phyloP scores from a whole-genome alignment of 202 grass and related monocot species.

The Eragrostis tef region DNA sequence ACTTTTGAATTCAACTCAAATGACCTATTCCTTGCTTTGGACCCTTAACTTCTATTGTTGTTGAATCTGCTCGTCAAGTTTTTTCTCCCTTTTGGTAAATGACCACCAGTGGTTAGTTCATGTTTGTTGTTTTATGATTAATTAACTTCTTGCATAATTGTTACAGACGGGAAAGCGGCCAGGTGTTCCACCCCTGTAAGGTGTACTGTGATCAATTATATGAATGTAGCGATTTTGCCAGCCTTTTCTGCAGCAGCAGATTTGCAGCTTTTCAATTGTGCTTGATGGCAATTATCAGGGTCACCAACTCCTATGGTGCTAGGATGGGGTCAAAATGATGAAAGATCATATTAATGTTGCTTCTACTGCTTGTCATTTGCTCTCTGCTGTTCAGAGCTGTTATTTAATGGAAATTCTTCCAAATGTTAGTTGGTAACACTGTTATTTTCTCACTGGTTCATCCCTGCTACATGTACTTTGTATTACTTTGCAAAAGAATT shows the following conservation, averaged over 20 bases:
- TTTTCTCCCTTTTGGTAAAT: slow-evolving; percentile 14
- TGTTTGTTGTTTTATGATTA: slow-evolving; percentile 14
- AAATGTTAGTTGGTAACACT: slow-evolving; percentile 30
- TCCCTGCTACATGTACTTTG: slow-evolving; percentile 34
- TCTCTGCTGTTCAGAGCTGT: slow-evolving; percentile 30
- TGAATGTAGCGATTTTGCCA: slow-evolving; percentile 58
- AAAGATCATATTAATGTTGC: slow-evolving; percentile 46
- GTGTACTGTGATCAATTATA: slow-evolving; percentile 71
- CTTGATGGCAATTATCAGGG: slow-evolving; percentile 66
- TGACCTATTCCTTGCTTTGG: slow-evolving; percentile 28
- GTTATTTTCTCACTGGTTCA: slow-evolving; percentile 38
- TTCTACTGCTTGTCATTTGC: slow-evolving; percentile 42
- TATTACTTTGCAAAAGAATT: slow-evolving; percentile 39
- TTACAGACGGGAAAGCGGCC: slow-evolving; percentile 23
- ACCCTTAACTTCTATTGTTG: neutral
- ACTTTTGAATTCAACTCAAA: slow-evolving; percentile 33
- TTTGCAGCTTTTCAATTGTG: slow-evolving; percentile 60
- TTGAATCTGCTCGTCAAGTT: slow-evolving; percentile 8
- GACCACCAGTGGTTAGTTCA: slow-evolving; percentile 12
- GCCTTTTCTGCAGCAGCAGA: slow-evolving; percentile 62
- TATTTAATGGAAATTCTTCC: slow-evolving; percentile 40
- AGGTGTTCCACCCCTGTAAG: slow-evolving; percentile 51
- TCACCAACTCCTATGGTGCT: slow-evolving; percentile 59
- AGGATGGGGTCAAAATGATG: slow-evolving; percentile 57
- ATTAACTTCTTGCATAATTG: slow-evolving; percentile 40